Conservation (phyloP, 1,284 basidiomycete genomes). For the Filobasidium uniguttulatum region DNA sequence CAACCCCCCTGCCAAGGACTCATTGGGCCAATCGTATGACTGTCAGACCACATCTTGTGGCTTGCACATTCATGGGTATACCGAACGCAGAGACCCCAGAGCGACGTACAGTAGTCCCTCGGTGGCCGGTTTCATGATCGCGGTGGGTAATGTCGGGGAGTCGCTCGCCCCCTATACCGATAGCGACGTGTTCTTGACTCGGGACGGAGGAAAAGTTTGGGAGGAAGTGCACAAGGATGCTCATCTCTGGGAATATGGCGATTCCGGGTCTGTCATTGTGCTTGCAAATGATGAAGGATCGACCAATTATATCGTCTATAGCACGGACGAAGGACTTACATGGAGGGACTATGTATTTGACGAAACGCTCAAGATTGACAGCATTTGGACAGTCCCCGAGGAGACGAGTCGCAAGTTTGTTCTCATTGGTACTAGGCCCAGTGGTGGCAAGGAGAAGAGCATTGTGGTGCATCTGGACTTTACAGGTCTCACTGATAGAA, state of each 20-base stretch:
- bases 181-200: conserved; percentile 88
- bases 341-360: conserved; percentile 86
- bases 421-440: conserved; percentile 55
- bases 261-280: conserved; percentile 84
- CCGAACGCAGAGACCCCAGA: conserved; percentile 74
- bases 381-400: conserved; percentile 74
- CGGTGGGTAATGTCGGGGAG: conserved; percentile 92
- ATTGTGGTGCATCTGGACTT: conserved; percentile 85
- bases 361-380: conserved; percentile 57
- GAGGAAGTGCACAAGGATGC: conserved; percentile 97
- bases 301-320: conserved; percentile 77
- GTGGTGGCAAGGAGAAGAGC: conserved; percentile 40
- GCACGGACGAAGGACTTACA: conserved; percentile 67
- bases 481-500: conserved; percentile 52
- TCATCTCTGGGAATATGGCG: conserved; percentile 94
- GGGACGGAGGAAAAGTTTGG: conserved; percentile 96
- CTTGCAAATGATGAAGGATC: conserved; percentile 91
- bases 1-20: conserved; percentile 60
- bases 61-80: conserved; percentile 89
- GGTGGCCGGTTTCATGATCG: conserved; percentile 84
- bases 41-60: conserved; percentile 67
- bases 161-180: conserved; percentile 65
- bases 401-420: conserved; percentile 88
- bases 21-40: conserved; percentile 56
- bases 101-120: conserved; percentile 87